Conservation (phyloP, 192 early-diverging fungal genomes). For the Spinellus fusiger region DNA sequence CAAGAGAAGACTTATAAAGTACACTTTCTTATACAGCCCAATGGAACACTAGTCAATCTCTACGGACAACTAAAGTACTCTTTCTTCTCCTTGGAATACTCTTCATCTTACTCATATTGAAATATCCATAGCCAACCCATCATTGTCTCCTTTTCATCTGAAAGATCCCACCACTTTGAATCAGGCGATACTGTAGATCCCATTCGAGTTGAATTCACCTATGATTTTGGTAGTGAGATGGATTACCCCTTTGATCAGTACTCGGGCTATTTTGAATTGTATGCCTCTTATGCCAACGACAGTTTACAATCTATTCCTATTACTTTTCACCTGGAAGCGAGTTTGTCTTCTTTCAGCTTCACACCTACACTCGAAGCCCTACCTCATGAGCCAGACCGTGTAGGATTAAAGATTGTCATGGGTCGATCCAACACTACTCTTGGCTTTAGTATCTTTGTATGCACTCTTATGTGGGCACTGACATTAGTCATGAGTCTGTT, state of each 20-base stretch:
- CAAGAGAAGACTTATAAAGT: slow-evolving; percentile 39
- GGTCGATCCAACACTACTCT: slow-evolving; percentile 40
- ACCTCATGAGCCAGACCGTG: slow-evolving; percentile 19
- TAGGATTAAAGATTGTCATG: slow-evolving; percentile 36
- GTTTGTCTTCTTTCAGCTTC: slow-evolving; percentile 38
- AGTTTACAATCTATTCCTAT: slow-evolving; percentile 36
- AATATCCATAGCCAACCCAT: slow-evolving; percentile 11
- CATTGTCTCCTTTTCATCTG: slow-evolving; percentile 17
- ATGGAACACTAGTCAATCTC: slow-evolving; percentile 34
- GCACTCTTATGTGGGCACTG: slow-evolving; percentile 44
- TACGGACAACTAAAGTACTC: slow-evolving; percentile 31
- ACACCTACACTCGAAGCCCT: slow-evolving; percentile 22
- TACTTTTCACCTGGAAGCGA: slow-evolving; percentile 34
- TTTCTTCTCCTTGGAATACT: neutral
- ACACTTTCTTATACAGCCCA: slow-evolving; percentile 39
- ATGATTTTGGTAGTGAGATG: slow-evolving; percentile 23
- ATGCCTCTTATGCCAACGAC: slow-evolving; percentile 32
- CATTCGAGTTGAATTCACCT: slow-evolving; percentile 17
- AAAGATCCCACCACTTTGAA: slow-evolving; percentile 9
- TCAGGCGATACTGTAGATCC: slow-evolving; percentile 20
- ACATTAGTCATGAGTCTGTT: slow-evolving; percentile 38
- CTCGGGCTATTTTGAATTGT: slow-evolving; percentile 39
- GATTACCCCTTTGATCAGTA: slow-evolving; percentile 47
- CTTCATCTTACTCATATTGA: neutral
- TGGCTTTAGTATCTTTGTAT: slow-evolving; percentile 41